Evolutionary conservation across 1,139 yeast genomes (phyloP).

Genomic region (Kazachstania sp.): DNA sequence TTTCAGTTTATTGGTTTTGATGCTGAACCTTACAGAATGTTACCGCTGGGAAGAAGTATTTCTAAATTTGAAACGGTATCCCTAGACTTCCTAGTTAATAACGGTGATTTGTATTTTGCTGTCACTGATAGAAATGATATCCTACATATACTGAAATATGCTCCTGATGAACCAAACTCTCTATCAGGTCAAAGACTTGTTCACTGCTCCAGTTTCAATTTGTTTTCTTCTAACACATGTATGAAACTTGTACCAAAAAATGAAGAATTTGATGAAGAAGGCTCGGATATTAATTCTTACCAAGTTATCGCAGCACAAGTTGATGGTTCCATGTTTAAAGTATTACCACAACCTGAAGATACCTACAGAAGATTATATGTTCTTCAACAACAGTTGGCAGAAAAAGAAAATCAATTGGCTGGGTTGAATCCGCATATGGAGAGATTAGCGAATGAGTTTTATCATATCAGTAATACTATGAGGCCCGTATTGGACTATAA

Average conservation of each 20-base stretch:
- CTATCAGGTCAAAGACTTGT: conserved; percentile 71
- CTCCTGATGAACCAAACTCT: conserved; percentile 85
- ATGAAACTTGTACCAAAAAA: conserved; percentile 47
- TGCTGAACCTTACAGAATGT: conserved; percentile 88
- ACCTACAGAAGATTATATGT: conserved; percentile 75
- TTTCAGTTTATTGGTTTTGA: conserved; percentile 84
- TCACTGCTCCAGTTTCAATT: conserved; percentile 61
- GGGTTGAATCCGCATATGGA: conserved; percentile 79
- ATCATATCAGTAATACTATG: conserved; percentile 22
- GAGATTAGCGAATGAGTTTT: conserved; percentile 42
- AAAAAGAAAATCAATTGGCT: conserved; percentile 50
- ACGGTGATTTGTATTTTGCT: conserved; percentile 57
- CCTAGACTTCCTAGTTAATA: conserved; percentile 65
- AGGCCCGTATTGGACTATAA: conserved; percentile 58
- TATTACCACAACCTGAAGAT: conserved; percentile 69
- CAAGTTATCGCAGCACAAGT: conserved; percentile 61
- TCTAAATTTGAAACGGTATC: conserved; percentile 49
- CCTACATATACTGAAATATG: conserved; percentile 75
- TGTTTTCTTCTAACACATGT: conserved; percentile 54
- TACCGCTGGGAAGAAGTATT: conserved; percentile 68
- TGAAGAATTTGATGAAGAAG: conserved; percentile 23
- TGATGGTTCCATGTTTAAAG: conserved; percentile 71
- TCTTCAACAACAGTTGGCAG: conserved; percentile 78
- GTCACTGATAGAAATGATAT: conserved; percentile 63
- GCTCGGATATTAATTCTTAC: conserved; percentile 29